Conservation (phyloP, 208 protist species). For the Plasmodiophora brassicae region DNA sequence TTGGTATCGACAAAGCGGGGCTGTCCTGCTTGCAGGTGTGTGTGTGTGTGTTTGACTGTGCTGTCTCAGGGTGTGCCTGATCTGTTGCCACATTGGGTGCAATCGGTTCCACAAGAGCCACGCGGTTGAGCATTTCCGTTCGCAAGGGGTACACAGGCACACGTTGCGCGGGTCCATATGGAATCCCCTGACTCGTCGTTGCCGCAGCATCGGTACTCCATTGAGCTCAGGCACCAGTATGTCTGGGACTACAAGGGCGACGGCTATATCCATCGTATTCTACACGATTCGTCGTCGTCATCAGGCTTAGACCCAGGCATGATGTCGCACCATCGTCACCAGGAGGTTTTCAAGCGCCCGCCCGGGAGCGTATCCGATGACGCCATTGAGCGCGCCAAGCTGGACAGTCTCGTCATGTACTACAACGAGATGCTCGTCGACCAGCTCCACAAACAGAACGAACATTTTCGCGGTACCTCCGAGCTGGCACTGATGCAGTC, state of each 20-base stretch:
- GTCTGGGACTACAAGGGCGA: slow-evolving; percentile 24
- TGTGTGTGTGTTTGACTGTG: too few species aligned
- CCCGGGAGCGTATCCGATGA: neutral
- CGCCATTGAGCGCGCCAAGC: neutral
- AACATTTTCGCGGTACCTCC: neutral
- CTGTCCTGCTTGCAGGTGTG: too few species aligned
- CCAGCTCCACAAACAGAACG: neutral
- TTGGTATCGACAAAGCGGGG: too few species aligned
- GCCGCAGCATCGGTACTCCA: neutral
- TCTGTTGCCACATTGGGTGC: slow-evolving; percentile 17
- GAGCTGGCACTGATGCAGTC: too few species aligned
- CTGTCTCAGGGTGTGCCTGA: neutral
- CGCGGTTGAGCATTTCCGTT: slow-evolving; percentile 6
- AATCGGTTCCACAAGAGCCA: slow-evolving; percentile 31
- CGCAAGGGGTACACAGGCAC: neutral
- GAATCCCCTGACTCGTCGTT: too few species aligned
- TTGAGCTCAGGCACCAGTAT: neutral
- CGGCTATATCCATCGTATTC: slow-evolving; percentile 18
- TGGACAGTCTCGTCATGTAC: neutral
- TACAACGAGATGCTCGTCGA: slow-evolving; percentile 12
- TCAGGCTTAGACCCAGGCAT: too few species aligned
- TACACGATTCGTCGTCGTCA: too few species aligned
- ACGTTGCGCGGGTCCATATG: too few species aligned
- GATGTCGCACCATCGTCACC: neutral
- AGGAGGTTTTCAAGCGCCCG: slow-evolving; percentile 1